Conservation (phyloP, 2,329 filamentous ascomycete species). For the Thielaviopsis populi region DNA sequence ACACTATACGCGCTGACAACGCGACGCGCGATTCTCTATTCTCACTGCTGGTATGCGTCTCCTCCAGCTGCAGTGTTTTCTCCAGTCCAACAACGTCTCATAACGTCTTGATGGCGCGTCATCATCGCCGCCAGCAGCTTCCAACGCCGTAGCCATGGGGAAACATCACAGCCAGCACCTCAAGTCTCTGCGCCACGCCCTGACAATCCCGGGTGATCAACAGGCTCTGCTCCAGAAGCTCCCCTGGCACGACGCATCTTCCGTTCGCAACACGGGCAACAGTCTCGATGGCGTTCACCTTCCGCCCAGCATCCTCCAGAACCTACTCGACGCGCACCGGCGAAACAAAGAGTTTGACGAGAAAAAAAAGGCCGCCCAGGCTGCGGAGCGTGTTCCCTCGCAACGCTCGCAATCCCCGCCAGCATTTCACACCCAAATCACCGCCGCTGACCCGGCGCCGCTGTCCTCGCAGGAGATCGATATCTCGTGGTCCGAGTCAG, state of each 20-base stretch:
- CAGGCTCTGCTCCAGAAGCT: slow-evolving; percentile 1
- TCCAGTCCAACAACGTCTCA: no score
- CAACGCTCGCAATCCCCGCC: not conserved
- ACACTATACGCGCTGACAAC: no score
- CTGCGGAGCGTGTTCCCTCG: not conserved
- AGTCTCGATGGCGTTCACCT: slow-evolving; percentile 10
- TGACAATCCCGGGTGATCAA: slow-evolving; percentile 7
- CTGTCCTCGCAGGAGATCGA: no score
- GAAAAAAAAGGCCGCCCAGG: not conserved
- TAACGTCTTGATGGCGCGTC: not conserved
- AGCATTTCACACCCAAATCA: not conserved
- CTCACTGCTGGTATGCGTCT: no score
- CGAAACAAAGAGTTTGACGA: not conserved
- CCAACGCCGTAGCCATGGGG: not conserved
- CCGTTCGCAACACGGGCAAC: not conserved
- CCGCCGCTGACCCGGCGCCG: not conserved
- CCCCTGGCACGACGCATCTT: not conserved
- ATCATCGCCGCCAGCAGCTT: not conserved
- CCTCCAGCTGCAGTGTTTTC: no score
- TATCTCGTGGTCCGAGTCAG: not conserved
- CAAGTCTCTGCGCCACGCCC: not conserved
- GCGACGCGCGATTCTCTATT: no score
- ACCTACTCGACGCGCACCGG: slow-evolving; percentile 3
- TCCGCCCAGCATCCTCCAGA: not conserved
- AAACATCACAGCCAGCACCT: not conserved